These are phyloP conservation scores for Suhomyces taliae DNA, from an alignment of 1,139 yeast species.

Conservation along the genomic window DNA sequence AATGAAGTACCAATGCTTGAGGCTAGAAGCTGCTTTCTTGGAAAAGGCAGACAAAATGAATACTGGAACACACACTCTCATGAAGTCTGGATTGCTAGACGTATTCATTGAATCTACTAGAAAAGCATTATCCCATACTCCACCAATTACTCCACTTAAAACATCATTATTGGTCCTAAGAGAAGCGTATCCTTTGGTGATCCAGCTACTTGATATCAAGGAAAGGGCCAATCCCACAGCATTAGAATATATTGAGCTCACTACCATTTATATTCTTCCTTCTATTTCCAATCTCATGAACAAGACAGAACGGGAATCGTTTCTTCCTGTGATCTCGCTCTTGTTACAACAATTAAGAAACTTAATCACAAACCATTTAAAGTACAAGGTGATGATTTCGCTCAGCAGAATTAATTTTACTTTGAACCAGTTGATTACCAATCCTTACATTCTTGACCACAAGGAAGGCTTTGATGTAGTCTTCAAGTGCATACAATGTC, in stretches of 20 bases:
- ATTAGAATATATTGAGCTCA: conserved; percentile 19
- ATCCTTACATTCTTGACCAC: conserved; percentile 27
- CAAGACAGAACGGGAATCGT: conserved; percentile 12
- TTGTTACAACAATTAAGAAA: conserved; percentile 17
- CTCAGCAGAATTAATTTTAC: conserved; percentile 30
- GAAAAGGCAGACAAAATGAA: conserved; percentile 10
- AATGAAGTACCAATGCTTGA: conserved; percentile 46
- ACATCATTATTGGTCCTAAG: conserved; percentile 24
- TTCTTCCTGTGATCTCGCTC: conserved; percentile 10
- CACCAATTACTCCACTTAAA: conserved; percentile 40
- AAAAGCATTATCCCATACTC: conserved; percentile 45
- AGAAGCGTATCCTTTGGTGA: conserved; percentile 25
- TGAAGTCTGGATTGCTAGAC: conserved; percentile 40
- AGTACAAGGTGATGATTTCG: conserved; percentile 24
- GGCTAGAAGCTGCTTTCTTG: conserved; percentile 22
- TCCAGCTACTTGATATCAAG: conserved; percentile 13
- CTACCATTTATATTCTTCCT: conserved; percentile 22
- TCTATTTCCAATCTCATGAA: conserved; percentile 22
- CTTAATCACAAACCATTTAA: conserved; percentile 15
- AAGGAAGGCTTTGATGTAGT: conserved; percentile 17
- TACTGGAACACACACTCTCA: conserved; percentile 14
- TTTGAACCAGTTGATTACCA: conserved; percentile 31
- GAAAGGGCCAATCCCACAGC: background rate
- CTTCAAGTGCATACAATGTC: conserved; percentile 14
- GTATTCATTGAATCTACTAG: conserved; percentile 43